Percentiles rank a stretch among this genome's conserved stretches.
Conservation (phyloP, 805 yeast genomes). For the Myxozyma geophila region DNA sequence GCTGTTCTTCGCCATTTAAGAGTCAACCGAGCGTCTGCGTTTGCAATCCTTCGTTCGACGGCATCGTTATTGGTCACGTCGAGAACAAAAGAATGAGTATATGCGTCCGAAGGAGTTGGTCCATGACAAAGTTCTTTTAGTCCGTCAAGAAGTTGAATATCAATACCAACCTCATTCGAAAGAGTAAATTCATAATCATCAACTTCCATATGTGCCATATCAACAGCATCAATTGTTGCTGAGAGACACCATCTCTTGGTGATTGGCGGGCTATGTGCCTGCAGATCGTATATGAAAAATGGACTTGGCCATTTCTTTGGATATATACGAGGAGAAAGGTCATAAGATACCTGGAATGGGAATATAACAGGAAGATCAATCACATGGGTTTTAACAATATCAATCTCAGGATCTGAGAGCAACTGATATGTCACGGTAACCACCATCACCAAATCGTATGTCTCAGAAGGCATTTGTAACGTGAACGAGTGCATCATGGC, state of each 20-base stretch:
- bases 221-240: slow-evolving; percentile 41
- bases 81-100: slow-evolving; percentile 36
- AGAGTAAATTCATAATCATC: slow-evolving; percentile 37
- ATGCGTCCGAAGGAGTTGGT: slow-evolving; percentile 21
- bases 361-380: slow-evolving; percentile 41
- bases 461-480: slow-evolving; percentile 22
- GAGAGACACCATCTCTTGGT: slow-evolving; percentile 45
- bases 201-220: slow-evolving; percentile 38
- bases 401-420: slow-evolving; percentile 30
- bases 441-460: slow-evolving; percentile 28
- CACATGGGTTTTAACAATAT: slow-evolving; percentile 19
- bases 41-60: slow-evolving; percentile 33
- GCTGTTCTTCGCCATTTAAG: slow-evolving; percentile 44
- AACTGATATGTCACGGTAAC: slow-evolving; percentile 28
- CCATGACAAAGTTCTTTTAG: slow-evolving; percentile 7
- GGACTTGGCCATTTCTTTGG: slow-evolving; percentile 47
- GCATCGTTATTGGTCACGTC: slow-evolving; percentile 35
- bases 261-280: slow-evolving; percentile 42
- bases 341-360: slow-evolving; percentile 48
- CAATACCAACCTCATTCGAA: slow-evolving; percentile 35
- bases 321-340: slow-evolving; percentile 44
- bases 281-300: slow-evolving; percentile 42
- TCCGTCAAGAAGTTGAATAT: slow-evolving; percentile 15
- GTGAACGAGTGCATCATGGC: not conserved
- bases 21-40: slow-evolving; percentile 40